Evolutionary conservation across 805 yeast species (phyloP), one percentile per base, ranked within the genome.

Genomic region (Danielia oregonensis): DNA sequence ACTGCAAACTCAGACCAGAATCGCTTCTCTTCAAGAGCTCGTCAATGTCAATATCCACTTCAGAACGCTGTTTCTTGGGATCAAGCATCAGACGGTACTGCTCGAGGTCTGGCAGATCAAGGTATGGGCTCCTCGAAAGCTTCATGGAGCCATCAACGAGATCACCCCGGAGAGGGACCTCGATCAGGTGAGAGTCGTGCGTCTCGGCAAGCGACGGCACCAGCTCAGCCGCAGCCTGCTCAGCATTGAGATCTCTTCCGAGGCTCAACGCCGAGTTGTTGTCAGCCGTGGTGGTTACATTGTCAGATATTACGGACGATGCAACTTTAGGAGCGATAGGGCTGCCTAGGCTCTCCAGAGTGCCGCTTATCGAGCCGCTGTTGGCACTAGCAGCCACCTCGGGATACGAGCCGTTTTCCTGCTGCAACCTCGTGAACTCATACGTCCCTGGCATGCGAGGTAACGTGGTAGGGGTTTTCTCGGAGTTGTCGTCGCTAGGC

Each of bases 391-490:
- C 22, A 7, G 6, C 9, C 9, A 7, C 22, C 9, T 19, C 22
- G 22, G 22, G 22, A 9, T 19, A 7, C 9, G 22, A 19, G 6
- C 22, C 22, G 22, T 19, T 19, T 6, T 19, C 21, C 26, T 35
- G 29, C 29, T 27, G 33, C 24, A 73, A 48, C 1, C 74, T 82
- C 23, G 60, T 69, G 33, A 74, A 74, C 33, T 68, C 60, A 36
- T 65, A 52, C 0, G 74, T 63, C 2, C 70, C 78, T 1, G 74
- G 70, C 43, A 64, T 55, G 18, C 77, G 52, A 6, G 77, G 78
- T 12, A 69, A 43, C 10, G 22, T 9, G 9, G 9, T 19, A 7
- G 22, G 22, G 22, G 22, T 19, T 19, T 19, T 19, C 9, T 19
- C 22, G n/a, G 32, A 19, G 16, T 18, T 12, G 26, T 26, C 31